Conservation (phyloP, 371 early-diverging fungal species). For the Encephalitozoon romaleae region DNA sequence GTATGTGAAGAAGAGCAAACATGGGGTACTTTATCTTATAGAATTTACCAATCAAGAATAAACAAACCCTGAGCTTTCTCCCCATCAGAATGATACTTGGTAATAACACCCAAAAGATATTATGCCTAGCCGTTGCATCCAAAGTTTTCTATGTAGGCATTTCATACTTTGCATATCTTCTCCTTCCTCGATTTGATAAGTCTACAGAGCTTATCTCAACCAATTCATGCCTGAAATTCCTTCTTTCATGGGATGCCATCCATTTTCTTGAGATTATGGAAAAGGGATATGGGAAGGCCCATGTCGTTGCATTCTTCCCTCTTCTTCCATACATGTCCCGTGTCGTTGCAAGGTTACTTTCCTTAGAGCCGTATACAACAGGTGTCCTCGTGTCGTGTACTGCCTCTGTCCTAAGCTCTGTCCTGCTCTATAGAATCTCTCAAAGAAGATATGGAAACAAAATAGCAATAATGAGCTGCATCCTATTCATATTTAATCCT, state of each 20-base stretch:
- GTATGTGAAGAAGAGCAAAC: background rate
- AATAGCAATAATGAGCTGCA: slow-evolving; percentile 10
- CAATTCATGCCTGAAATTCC: slow-evolving; percentile 24
- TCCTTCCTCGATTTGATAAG: slow-evolving; percentile 48
- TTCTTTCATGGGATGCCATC: slow-evolving; percentile 60
- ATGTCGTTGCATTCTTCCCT: slow-evolving; percentile 60
- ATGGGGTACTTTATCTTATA: background rate
- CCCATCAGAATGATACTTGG: background rate
- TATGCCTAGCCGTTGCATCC: background rate
- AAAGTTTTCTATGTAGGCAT: slow-evolving; percentile 33
- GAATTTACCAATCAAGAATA: background rate
- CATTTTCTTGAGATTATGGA: slow-evolving; percentile 53
- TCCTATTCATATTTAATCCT: slow-evolving; percentile 57
- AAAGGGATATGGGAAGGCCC: slow-evolving; percentile 54
- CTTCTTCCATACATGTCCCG: slow-evolving; percentile 34
- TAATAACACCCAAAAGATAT: background rate
- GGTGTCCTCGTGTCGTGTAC: slow-evolving; percentile 50
- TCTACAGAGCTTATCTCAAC: slow-evolving; percentile 20
- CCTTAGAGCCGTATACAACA: background rate
- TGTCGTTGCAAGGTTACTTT: background rate
- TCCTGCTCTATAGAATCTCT: slow-evolving; percentile 46
- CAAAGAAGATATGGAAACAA: slow-evolving; percentile 2
- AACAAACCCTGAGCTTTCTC: background rate
- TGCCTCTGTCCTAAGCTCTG: slow-evolving; percentile 35
- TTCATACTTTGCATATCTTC: slow-evolving; percentile 4